Evolutionary conservation across 805 yeast genomes (phyloP), one percentile per base, ranked within the genome.

Genomic region (Nakazawaea molendinolei): DNA sequence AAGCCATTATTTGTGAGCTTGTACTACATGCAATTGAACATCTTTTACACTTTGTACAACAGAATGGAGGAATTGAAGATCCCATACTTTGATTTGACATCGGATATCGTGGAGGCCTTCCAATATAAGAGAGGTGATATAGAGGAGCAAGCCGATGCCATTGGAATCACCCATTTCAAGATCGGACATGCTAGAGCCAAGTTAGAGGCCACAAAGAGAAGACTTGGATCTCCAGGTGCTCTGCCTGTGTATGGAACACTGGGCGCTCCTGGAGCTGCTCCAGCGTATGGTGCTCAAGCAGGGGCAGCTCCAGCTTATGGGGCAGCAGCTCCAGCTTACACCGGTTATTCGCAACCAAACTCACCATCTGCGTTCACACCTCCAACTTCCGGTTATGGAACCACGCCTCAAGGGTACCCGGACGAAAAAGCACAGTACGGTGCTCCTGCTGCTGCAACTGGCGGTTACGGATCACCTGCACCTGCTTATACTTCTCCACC

Each of bases 11-110:
- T 92, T 63, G 92, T 90, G 50, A 81, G 94, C 38, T 80, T 92
- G 60, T 92, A 92, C 63, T 92, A 78, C 69, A 92, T 92, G 97
- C 98, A 92, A 66, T 74, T 92, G 67, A 92, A 92, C 65, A 86
- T 92, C 40, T 92, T 89, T 60, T 92, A 92, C 70, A 87, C 96
- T 1, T 67, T 92, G 44, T 89, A 85, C 66, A 81, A 73, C 53
- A 75, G 84, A 50, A 85, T 90, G 86, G 95, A 90, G 62, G 95
- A 86, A 55, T 79, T 90, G 84, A 87, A 92, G 64, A 92, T 92
- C 47, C 96, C 97, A 12, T 92, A 92, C 63, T 92, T 92, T 60
- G 95, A 92, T 56, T 67, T 92, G 53, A 67, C 75, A 34, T 70
- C 84, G 30, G 97, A 87, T 55, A 84, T 92, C 44, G 69, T 83